Base-by-base conservation (phyloP, 768 basidiomycete species). In the Mycena epipterygia region DNA sequence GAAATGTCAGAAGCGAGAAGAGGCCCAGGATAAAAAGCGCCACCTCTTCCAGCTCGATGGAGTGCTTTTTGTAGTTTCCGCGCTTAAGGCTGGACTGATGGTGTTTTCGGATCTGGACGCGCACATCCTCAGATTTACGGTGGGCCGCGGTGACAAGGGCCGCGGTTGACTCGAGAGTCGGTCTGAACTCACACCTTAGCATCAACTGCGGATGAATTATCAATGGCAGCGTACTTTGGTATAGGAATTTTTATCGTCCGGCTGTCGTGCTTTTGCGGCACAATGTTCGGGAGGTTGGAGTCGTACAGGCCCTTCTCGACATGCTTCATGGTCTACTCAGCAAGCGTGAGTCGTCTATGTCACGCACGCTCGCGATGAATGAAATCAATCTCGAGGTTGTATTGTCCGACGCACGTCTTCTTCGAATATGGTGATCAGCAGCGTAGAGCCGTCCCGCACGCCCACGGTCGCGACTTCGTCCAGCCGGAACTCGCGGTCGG, bases 391-490 rank as follows among this genome's bases (percentile, higher is more conserved):
- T 57, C 29, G 46, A 30, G 55, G 53, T 2, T 66, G 29, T 65
- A n/a, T 64, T 56, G 29, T 42, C 30, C 32, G 65, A 81, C 89
- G 83, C 78, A 95, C 95, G 77, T 89, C 83, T 77, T 94, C 92
- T 62, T 95, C 92, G 75, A 94, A 95, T 33, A 94, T 84, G 5
- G 93, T 94, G 14, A 96, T 84, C 29, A 95, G 72, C 65, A 96
- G 81, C 61, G 87, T 86, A 8, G 91, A 88, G 0, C 95, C 95
- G 60, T 96, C 93, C 70, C 91, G 84, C 42, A 96, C 89, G 11
- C 95, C 94, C 23, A 96, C 88, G 0, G 94, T 95, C 1, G 95
- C 91, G 29, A 95, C 77, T 61, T 94, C 91, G 46, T 94, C 90
- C 41, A 96, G 79, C 49, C 79, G 84, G 49, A 84, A 78, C 4